Percentiles rank a stretch among this genome's conserved stretches.
These are phyloP conservation scores for Chlorella variabilis DNA, from an alignment of 163 green algal genomes.

Conservation along the genomic window DNA sequence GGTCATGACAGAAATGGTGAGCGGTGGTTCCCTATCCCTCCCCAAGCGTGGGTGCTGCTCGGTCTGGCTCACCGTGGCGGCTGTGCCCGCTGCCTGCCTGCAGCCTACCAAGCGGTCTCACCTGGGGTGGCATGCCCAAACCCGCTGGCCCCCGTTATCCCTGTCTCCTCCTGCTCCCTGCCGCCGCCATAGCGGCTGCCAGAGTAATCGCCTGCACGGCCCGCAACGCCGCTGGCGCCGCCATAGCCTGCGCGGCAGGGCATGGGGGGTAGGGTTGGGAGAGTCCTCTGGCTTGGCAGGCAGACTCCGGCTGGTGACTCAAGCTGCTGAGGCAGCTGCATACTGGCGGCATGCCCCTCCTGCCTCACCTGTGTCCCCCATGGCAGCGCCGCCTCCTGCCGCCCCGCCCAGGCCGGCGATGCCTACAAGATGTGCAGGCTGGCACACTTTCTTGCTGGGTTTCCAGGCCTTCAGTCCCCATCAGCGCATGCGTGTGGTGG, in stretches of 20 bases:
- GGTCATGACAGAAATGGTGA: background rate
- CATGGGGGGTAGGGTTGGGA: too few relatives aligned
- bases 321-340: background rate
- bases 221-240: background rate
- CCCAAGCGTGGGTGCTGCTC: too few relatives aligned
- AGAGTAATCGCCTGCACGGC: background rate
- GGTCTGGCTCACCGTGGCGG: too few relatives aligned
- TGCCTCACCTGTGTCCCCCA: conserved; percentile 11
- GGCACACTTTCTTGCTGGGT: too few relatives aligned
- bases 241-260: background rate
- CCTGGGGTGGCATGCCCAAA: conserved; percentile 11
- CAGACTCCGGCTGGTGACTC: too few relatives aligned
- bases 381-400: conserved; percentile 6
- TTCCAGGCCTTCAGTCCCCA: too few relatives aligned
- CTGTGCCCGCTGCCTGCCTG: too few relatives aligned
- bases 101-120: background rate
- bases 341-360: background rate
- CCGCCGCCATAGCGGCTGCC: conserved; percentile 23
- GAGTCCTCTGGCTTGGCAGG: too few relatives aligned
- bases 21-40: too few relatives aligned
- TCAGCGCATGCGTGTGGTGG: too few relatives aligned
- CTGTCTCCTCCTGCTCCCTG: conserved; percentile 10
- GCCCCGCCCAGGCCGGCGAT: conserved; percentile 9
- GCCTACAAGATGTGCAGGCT: too few relatives aligned
- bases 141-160: conserved; percentile 3